A percentile compares a stretch with the other conserved stretches of the same genome.
Evolutionary conservation across 352 stramenopile species (phyloP).

Genomic region (Phytophthora quininea): DNA sequence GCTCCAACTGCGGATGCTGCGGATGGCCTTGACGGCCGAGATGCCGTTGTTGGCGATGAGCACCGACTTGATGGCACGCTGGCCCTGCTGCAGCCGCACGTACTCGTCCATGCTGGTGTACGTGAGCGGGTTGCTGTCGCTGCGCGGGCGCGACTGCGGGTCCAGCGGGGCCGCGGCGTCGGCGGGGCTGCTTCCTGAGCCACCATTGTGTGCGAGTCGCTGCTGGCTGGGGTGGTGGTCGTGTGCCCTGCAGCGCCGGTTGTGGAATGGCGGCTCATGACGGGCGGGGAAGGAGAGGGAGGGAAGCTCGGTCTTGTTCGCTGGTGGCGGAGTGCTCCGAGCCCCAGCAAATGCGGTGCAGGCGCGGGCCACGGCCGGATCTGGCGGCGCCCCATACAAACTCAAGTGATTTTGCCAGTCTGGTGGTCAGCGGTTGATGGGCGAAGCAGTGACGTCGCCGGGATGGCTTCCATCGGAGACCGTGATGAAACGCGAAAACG

Average conservation of each 20-base stretch:
- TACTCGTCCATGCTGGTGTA: slow-evolving; percentile 94
- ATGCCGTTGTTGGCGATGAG: slow-evolving; percentile 99
- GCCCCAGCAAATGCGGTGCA: not conserved
- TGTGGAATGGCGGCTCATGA: slow-evolving; percentile 43
- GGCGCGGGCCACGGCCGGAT: too few relatives aligned
- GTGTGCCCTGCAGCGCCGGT: slow-evolving; percentile 43
- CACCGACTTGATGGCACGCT: slow-evolving; percentile 94
- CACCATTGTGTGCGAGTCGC: slow-evolving; percentile 39
- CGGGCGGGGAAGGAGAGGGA: not conserved
- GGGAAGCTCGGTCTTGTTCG: slow-evolving; percentile 32
- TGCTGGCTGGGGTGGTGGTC: not conserved
- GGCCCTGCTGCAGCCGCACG: slow-evolving; percentile 89
- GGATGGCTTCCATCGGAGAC: too few relatives aligned
- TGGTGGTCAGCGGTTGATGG: too few relatives aligned
- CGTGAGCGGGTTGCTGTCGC: slow-evolving; percentile 63
- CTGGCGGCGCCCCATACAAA: too few relatives aligned
- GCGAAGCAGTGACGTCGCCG: too few relatives aligned
- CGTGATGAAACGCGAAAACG: too few relatives aligned
- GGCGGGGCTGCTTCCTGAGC: slow-evolving; percentile 28
- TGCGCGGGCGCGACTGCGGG: slow-evolving; percentile 37
- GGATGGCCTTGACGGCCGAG: slow-evolving; percentile 99
- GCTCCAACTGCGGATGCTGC: slow-evolving; percentile 97
- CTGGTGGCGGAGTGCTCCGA: slow-evolving; percentile 20
- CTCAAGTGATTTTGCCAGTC: too few relatives aligned
- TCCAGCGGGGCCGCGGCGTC: not conserved